Evolutionary conservation across 306 rosid species (phyloP), one percentile per base, ranked within the genome.

Genomic region (Astragalus membranaceus): DNA sequence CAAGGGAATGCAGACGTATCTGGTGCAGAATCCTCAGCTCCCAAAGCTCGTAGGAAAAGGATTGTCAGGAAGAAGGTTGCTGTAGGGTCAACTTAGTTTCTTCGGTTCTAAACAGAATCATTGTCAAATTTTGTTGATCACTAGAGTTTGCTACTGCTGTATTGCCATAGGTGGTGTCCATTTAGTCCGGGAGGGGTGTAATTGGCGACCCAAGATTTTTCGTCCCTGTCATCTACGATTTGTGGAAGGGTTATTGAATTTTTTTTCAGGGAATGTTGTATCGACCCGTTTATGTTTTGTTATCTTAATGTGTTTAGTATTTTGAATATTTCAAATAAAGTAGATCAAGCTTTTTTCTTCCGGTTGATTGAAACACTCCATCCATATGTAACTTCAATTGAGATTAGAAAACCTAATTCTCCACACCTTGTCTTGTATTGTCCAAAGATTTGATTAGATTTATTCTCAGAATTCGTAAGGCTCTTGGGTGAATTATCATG

Each of bases 51-150:
- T 6, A 79, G 97, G 69, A 95, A 91, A 83, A 87, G 97, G 81
- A 61, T 89, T 73, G 96, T 95, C 36, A 75, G 91, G 83, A 91
- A 87, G 83, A 95, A 91, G 82, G 96, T 89, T 83, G 72, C 92
- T 14, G 72, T 96, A 49, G 82, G 92, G 51, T 81, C 86, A 66
- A 44, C 88, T 13, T 85, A 78, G 85, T 78, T 64, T 37, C 42
- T 76, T 51, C 13, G 16, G 32, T 54, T 48, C 42, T 12, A 39
- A 58, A 70, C 55, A 23, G 13, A 32, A 50, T 66, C 64, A 29
- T 56, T 42, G 60, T 67, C 77, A 86, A 84, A 75, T 88, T 89
- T 89, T 87, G 89, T 79, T 55, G 72, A 71, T 61, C 1, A 76
- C 64, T 53, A 58, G 71, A 55, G 80, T 43, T 67, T 20, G 49